Base-by-base conservation (phyloP, 495 filamentous ascomycete species). In the Podospora australis region DNA sequence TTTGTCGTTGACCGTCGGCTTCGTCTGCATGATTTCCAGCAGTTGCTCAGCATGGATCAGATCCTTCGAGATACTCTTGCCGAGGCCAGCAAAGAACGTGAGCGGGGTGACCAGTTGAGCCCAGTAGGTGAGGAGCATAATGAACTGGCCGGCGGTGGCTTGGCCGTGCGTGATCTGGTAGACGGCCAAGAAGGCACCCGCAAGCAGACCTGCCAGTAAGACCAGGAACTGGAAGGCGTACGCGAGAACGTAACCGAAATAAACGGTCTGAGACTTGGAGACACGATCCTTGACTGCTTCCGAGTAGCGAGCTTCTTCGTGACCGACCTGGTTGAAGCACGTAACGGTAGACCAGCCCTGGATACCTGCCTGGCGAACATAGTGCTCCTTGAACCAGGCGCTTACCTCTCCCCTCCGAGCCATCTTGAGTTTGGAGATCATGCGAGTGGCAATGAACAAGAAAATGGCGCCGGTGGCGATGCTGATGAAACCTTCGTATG, bases 121-220 rank as follows among this genome's bases (percentile, higher is more conserved):
- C 87, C 86, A 92, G 59, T 89, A 90, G 2, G 77, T 74, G 25
- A 84, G 62, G 9, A 90, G 67, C 61, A 81, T 82, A 22, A 87
- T 81, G 56, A 90, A 87, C 42, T 77, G 74, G 36, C 87, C 87
- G 19, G 87, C 68, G 2, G 75, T 73, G n/a, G 71, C 76, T 13
- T 64, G 54, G 1, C 72, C 74, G 26, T 74, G 66, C 0, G 71
- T 70, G 29, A 89, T 77, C 58, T 83, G 79, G 57, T 81, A 85
- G 2, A 82, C 75, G 5, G 80, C 86, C n/a, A 89, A 67, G 49
- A 82, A 80, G 23, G 80, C 72, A 14, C 80, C 79, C 17, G 74
- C 75, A 13, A 82, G 63, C 13, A 88, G 70, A 1, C 85, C 85
- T 7, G 81, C 49, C 2, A 77, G 74, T 44, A 88, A 74, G 8